phyloP scores from a whole-genome alignment of 345 rosid genomes.

The Sisymbrium altissimum region DNA sequence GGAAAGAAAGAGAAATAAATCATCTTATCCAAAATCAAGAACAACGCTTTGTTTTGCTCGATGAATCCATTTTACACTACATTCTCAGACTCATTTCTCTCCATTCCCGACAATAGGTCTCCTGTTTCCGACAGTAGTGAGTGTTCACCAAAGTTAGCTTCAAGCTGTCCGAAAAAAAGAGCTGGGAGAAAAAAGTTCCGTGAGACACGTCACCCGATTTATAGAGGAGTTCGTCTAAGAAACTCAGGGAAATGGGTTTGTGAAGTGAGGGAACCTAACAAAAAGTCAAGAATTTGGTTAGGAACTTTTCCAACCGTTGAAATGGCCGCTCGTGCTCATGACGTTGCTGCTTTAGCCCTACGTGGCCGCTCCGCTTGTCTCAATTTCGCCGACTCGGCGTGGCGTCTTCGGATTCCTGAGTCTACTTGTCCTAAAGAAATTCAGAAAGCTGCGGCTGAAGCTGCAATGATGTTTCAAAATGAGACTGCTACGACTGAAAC shows the following conservation, averaged over 20 bases:
- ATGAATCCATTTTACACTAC: conserved; percentile 26
- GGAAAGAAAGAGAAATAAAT: conserved; percentile 31
- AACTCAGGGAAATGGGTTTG: conserved; percentile 87
- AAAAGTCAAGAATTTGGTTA: conserved; percentile 86
- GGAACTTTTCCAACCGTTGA: conserved; percentile 73
- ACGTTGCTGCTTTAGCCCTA: conserved; percentile 74
- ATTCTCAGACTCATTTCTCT: conserved; percentile 21
- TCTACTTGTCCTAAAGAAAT: conserved; percentile 61
- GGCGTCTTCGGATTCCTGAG: conserved; percentile 66
- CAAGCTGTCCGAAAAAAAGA: conserved; percentile 68
- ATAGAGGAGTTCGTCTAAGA: conserved; percentile 69
- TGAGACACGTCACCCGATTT: conserved; percentile 89
- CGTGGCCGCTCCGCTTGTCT: conserved; percentile 76
- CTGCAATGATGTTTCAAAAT: conserved; percentile 29
- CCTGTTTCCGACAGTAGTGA: conserved; percentile 49
- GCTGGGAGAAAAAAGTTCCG: conserved; percentile 83
- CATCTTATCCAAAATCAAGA: conserved; percentile 14
- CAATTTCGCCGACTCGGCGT: conserved; percentile 85
- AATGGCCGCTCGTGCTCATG: conserved; percentile 96
- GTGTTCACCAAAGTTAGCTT: conserved; percentile 48
- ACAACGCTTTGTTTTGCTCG: not conserved
- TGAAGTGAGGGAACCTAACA: conserved; percentile 80
- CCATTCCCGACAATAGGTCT: conserved; percentile 35
- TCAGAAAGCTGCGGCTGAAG: conserved; percentile 66
- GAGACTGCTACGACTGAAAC: not conserved